phyloP scores from a whole-genome alignment of 495 filamentous ascomycete species.

The Cetradonia linearis region DNA sequence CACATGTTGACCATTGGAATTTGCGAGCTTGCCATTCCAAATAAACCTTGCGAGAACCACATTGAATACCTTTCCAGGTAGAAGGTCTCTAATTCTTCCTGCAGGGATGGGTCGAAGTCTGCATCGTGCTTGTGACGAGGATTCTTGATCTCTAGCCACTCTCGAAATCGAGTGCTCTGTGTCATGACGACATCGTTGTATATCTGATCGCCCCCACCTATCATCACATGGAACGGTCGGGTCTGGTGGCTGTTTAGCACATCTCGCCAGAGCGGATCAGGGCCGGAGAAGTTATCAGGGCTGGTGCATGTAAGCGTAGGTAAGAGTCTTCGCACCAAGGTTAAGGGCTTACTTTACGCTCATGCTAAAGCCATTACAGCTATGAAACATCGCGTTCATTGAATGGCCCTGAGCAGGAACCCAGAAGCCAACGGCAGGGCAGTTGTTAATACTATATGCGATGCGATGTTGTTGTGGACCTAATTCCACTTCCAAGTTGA shows the following conservation, averaged over 20 bases:
- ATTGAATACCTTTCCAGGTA: slow-evolving; percentile 76
- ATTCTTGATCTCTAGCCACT: slow-evolving; percentile 78
- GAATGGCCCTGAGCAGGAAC: slow-evolving; percentile 73
- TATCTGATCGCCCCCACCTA: slow-evolving; percentile 93
- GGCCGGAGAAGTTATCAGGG: slow-evolving; percentile 68
- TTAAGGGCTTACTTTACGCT: slow-evolving; percentile 47
- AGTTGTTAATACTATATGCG: slow-evolving; percentile 90
- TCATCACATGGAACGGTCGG: slow-evolving; percentile 94
- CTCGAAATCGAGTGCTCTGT: slow-evolving; percentile 61
- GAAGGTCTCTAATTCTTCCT: slow-evolving; percentile 73
- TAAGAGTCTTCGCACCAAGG: not conserved
- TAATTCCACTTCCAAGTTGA: slow-evolving; percentile 87
- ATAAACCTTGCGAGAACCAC: slow-evolving; percentile 95
- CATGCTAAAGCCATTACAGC: slow-evolving; percentile 88
- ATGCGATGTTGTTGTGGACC: slow-evolving; percentile 65
- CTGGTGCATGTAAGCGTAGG: slow-evolving; percentile 13
- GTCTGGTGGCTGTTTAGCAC: slow-evolving; percentile 88
- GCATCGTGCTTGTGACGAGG: slow-evolving; percentile 63
- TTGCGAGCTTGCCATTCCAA: slow-evolving; percentile 81
- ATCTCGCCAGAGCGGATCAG: slow-evolving; percentile 94
- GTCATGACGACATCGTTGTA: slow-evolving; percentile 80
- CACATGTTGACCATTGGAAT: slow-evolving; percentile 98
- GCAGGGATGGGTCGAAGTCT: slow-evolving; percentile 64
- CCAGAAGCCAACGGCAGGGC: slow-evolving; percentile 87
- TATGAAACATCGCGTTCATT: slow-evolving; percentile 99